Evolutionary conservation across 441 rosid species (phyloP), one percentile per base, ranked within the genome.

Genomic region (Populus hybrid): DNA sequence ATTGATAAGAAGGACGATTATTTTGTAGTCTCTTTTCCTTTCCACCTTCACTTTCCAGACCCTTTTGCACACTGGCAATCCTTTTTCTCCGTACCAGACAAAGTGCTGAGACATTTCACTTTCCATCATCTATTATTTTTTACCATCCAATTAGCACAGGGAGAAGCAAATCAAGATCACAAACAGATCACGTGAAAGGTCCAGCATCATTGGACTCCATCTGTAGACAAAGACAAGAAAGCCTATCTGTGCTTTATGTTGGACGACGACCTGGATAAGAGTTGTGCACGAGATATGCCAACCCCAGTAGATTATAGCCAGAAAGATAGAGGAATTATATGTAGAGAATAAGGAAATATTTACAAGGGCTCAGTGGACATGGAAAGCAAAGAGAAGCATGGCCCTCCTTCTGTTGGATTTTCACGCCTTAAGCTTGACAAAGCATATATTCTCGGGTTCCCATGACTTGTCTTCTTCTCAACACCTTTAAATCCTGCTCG

Each of bases 361-460:
- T 53, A 61, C 33, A 67, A 31, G 18, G 56, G 35, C 33, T 10
- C n/a, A 72, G 80, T 80, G 82, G 77, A 65, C 9, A 86, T 65
- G 63, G 73, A 80, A 83, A 82, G 71, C 24, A 64, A 67, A 50
- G 73, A 26, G 42, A 38, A 23, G 11, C 45, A 45, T 64, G 66
- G 70, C 56, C 64, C 75, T 66, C 3, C 36, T 4, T 9, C 11
- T 3, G 18, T 78, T 38, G 74, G 84, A 82, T 77, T 59, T 77
- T 73, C 74, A 76, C 82, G 85, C 77, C 84, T 79, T 80, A 81
- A 68, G 38, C 63, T 87, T 79, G 78, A 83, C 78, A 82, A 86
- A 85, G 92, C 92, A 89, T 82, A 89, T 87, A 88, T 90, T 90
- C 90, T 82, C 76, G 68, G 71, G 78, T 83, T 86, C 78, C 82